These are phyloP conservation scores for Geranium brycei DNA, from an alignment of 345 rosid genomes.

Conservation along the genomic window DNA sequence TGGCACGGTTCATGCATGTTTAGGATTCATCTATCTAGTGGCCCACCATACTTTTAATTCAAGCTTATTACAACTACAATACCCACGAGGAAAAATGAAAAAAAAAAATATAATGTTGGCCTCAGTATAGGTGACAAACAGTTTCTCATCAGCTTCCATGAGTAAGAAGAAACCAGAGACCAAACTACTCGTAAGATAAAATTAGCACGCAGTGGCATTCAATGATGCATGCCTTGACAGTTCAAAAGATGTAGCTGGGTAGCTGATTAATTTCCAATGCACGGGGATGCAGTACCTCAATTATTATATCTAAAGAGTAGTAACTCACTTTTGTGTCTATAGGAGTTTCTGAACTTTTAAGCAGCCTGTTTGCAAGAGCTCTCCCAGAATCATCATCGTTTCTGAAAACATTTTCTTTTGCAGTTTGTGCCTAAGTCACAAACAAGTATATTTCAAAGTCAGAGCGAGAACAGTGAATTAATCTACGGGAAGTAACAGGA, in stretches of 20 bases:
- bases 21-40: neutral
- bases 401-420: slow-evolving; percentile 11
- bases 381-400: slow-evolving; percentile 16
- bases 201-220: no score
- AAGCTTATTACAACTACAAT: neutral
- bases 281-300: neutral
- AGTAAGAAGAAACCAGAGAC: neutral
- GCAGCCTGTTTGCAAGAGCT: slow-evolving; percentile 18
- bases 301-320: neutral
- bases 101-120: neutral
- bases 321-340: slow-evolving; percentile 31
- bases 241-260: neutral
- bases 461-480: neutral
- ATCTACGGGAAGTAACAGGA: slow-evolving; percentile 1
- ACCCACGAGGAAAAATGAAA: neutral
- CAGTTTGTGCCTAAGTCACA: slow-evolving; percentile 25
- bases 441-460: slow-evolving; percentile 5
- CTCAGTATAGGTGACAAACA: neutral
- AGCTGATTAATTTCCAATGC: neutral
- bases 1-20: no score
- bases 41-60: neutral
- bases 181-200: no score
- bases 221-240: no score
- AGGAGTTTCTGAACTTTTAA: slow-evolving; percentile 22
- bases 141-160: neutral